Percentiles rank a stretch among this genome's conserved stretches.
Conservation (phyloP, 2,329 filamentous ascomycete species). For the Fonsecaea pugnacius region DNA sequence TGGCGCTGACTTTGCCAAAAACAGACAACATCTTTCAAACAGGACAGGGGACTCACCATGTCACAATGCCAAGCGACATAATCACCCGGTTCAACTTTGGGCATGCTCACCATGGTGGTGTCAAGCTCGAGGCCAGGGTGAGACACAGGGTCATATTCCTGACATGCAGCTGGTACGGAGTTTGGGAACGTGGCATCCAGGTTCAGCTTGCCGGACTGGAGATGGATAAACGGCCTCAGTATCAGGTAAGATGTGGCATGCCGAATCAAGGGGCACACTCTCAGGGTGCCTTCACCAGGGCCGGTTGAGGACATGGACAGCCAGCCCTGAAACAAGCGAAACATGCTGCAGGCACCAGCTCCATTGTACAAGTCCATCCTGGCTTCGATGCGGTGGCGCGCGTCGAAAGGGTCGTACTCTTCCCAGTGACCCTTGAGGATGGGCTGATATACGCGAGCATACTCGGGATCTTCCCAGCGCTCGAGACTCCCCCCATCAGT, state of each 20-base stretch:
- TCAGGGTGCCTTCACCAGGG: conserved; percentile 76
- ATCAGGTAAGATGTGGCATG: conserved; percentile 79
- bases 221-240: conserved; percentile 79
- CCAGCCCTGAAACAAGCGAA: conserved; percentile 92
- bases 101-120: conserved; percentile 72
- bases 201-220: conserved; percentile 50
- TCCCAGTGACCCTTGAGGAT: conserved; percentile 80
- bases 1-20: not conserved
- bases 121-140: conserved; percentile 73
- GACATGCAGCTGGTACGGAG: conserved; percentile 68
- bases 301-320: conserved; percentile 74
- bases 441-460: conserved; percentile 72
- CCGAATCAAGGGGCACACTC: conserved; percentile 77
- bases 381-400: conserved; percentile 68
- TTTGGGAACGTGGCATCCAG: conserved; percentile 66
- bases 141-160: conserved; percentile 66
- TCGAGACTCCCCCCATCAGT: conserved; percentile 75
- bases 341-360: conserved; percentile 79
- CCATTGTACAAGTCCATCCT: conserved; percentile 78
- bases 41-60: conserved; percentile 31
- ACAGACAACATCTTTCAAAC: not conserved
- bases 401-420: conserved; percentile 80
- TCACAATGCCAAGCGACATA: conserved; percentile 66
- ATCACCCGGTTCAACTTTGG: conserved; percentile 71
- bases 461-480: conserved; percentile 73